These are phyloP conservation scores for Daldinia decipiens DNA, from an alignment of 495 filamentous ascomycete species.

Conservation along the genomic window DNA sequence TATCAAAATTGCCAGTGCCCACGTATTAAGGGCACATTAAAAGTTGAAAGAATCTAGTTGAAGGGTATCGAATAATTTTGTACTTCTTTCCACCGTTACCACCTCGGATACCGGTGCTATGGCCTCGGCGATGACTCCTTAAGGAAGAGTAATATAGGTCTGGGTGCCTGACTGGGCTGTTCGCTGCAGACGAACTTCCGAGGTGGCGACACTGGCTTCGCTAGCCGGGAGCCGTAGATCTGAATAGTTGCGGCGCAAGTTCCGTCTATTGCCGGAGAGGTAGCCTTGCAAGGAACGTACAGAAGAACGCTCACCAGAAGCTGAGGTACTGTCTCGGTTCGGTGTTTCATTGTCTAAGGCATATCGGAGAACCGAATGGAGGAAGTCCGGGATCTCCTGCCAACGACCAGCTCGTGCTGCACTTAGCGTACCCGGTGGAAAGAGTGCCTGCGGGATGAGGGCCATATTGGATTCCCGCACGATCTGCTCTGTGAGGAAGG, in stretches of 20 bases:
- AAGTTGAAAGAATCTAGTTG: slow-evolving; percentile 5
- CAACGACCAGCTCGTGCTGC: slow-evolving; percentile 62
- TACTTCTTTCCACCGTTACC: slow-evolving; percentile 7
- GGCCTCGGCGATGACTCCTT: not conserved
- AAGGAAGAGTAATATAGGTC: slow-evolving; percentile 31
- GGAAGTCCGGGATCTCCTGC: slow-evolving; percentile 61
- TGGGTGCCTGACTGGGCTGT: slow-evolving; percentile 44
- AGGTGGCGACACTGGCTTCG: slow-evolving; percentile 18
- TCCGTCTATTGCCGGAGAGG: slow-evolving; percentile 2
- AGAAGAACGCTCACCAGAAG: slow-evolving; percentile 9
- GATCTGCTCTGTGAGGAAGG: slow-evolving; percentile 55
- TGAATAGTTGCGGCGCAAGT: slow-evolving; percentile 42
- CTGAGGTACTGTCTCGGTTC: slow-evolving; percentile 10
- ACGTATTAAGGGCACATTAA: slow-evolving; percentile 21
- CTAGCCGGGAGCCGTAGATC: slow-evolving; percentile 43
- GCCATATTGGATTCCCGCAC: slow-evolving; percentile 38
- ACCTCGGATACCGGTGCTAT: not conserved
- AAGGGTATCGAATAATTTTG: slow-evolving; percentile 33
- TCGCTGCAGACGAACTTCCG: slow-evolving; percentile 41
- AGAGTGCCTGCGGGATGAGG: slow-evolving; percentile 54
- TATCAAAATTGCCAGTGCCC: slow-evolving; percentile 18
- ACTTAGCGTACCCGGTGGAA: slow-evolving; percentile 54
- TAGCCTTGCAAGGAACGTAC: slow-evolving; percentile 17
- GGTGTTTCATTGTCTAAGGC: slow-evolving; percentile 47
- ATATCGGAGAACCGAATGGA: slow-evolving; percentile 59